A percentile compares a stretch with the other conserved stretches of the same genome.
Conservation (phyloP, 768 basidiomycete genomes). For the Tylopilus rubrobrunneus region DNA sequence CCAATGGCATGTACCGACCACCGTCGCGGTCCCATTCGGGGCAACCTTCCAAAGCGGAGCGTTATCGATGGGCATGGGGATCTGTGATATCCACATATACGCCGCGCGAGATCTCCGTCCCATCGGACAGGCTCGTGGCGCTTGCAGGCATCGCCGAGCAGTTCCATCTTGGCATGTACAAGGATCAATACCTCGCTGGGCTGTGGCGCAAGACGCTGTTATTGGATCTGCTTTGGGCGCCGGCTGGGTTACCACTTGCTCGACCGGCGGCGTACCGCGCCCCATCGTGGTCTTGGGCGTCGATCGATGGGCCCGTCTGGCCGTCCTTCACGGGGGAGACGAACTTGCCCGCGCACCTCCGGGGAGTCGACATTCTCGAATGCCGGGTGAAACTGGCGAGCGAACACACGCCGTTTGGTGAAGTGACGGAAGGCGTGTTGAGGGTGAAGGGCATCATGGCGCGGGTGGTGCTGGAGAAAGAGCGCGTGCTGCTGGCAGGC, state of each 20-base stretch:
- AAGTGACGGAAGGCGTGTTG: background rate
- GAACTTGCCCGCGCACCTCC: background rate
- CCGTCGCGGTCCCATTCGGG: background rate
- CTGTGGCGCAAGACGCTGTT: background rate
- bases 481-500: background rate
- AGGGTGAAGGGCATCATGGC: background rate
- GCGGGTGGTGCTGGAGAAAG: background rate
- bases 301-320: too few species aligned
- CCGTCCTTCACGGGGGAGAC: too few species aligned
- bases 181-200: background rate
- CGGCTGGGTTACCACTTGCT: background rate
- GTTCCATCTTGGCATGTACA: background rate
- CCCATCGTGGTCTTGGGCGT: conserved; percentile 1
- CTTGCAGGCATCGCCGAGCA: background rate
- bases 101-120: background rate
- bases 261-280: background rate
- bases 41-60: background rate
- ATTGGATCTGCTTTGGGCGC: background rate
- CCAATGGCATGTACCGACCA: background rate
- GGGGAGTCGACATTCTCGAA: background rate
- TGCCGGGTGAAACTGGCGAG: background rate
- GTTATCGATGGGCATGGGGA: background rate
- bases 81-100: background rate
- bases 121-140: background rate
- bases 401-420: background rate